Evolutionary conservation across 768 basidiomycete genomes (phyloP).

Genomic region (Tephrocybe sp.): DNA sequence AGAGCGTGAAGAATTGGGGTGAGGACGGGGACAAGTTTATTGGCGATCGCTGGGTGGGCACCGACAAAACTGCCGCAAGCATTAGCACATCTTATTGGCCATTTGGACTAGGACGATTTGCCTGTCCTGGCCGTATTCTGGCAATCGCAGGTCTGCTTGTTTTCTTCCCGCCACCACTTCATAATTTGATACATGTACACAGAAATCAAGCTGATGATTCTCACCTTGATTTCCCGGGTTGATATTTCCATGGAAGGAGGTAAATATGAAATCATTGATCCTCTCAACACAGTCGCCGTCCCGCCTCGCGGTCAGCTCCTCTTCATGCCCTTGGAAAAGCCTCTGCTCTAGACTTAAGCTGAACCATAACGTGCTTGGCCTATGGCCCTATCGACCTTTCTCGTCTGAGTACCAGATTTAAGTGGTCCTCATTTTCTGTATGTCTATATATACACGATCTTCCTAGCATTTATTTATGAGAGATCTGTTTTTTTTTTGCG

Average conservation of each 20-base stretch:
- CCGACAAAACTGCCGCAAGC: slow-evolving; percentile 7
- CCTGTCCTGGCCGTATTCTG: slow-evolving; percentile 4
- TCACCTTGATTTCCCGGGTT: slow-evolving; percentile 3
- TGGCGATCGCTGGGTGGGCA: slow-evolving; percentile 10
- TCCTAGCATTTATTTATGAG: too few species aligned
- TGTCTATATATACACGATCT: too few species aligned
- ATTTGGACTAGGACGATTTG: slow-evolving; percentile 7
- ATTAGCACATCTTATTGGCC: slow-evolving; percentile 10
- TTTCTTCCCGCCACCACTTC: neutral
- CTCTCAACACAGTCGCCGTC: slow-evolving; percentile 7
- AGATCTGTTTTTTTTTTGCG: too few species aligned
- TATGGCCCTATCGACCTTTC: too few species aligned
- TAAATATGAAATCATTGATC: slow-evolving; percentile 6
- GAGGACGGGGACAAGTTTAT: slow-evolving; percentile 6
- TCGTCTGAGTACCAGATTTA: too few species aligned
- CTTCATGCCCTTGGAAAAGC: neutral
- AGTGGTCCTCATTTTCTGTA: too few species aligned
- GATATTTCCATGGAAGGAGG: slow-evolving; percentile 9
- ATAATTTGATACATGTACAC: neutral
- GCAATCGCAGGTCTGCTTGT: slow-evolving; percentile 6
- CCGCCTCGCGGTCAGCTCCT: slow-evolving; percentile 7
- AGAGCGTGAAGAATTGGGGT: slow-evolving; percentile 6
- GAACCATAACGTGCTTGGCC: too few species aligned
- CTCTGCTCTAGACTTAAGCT: neutral
- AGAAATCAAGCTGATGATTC: slow-evolving; percentile 10